These are phyloP conservation scores for Phaeosphaeriaceae sp. DNA, from an alignment of 2,329 filamentous ascomycete species.

Conservation along the genomic window DNA sequence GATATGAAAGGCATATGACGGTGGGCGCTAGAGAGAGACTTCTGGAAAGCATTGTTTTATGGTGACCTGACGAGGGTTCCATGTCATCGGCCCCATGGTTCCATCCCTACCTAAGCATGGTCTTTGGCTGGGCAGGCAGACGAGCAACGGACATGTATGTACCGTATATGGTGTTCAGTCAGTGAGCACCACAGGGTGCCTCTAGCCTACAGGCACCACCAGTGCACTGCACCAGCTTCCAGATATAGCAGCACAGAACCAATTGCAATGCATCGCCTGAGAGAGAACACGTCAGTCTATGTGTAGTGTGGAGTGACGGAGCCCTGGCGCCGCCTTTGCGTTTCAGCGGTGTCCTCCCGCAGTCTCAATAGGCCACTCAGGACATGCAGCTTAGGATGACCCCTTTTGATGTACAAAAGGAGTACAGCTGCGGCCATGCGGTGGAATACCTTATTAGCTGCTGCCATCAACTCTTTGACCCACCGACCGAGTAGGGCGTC, in stretches of 20 bases:
- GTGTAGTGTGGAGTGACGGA: constrained; percentile 17
- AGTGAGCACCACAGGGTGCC: no score
- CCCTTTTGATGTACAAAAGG: constrained; percentile 24
- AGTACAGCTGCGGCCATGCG: constrained; percentile 12
- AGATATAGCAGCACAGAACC: constrained; percentile 17
- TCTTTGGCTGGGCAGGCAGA: no score
- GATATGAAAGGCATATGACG: no score
- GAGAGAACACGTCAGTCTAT: constrained; percentile 40
- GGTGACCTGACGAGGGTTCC: not conserved
- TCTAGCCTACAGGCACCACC: constrained; percentile 10
- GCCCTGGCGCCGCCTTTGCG: constrained; percentile 38
- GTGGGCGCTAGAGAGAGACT: no score
- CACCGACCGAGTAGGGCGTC: not conserved
- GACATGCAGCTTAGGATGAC: constrained; percentile 11
- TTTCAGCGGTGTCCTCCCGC: constrained; percentile 32
- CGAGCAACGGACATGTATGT: no score
- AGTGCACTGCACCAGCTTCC: constrained; percentile 20
- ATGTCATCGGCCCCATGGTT: no score
- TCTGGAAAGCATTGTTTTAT: constrained; percentile 16
- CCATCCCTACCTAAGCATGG: not conserved
- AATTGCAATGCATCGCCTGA: constrained; percentile 8
- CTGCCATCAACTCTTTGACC: no score
- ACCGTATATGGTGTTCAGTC: no score
- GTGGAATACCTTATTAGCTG: not conserved
- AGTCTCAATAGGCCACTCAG: constrained; percentile 28